phyloP scores from a whole-genome alignment of 768 basidiomycete genomes.

The Suillus variegatus region DNA sequence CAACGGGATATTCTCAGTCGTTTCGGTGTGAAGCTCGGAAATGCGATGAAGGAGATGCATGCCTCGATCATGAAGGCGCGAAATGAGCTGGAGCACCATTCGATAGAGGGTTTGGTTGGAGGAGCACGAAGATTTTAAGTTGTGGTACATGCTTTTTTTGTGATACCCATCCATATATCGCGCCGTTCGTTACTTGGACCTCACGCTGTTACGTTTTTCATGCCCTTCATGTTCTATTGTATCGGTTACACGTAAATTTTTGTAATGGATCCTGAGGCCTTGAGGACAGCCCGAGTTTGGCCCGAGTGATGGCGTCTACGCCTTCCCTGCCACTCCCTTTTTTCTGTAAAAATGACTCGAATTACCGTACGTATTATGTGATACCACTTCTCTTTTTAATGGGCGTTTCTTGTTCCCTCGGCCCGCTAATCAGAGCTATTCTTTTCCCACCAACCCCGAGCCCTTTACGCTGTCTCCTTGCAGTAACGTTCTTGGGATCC shows the following conservation, averaged over 20 bases:
- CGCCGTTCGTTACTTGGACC: constrained; percentile 1
- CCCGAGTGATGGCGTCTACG: background rate
- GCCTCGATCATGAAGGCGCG: constrained; percentile 89
- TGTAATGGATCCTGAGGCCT: constrained; percentile 1
- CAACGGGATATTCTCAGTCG: constrained; percentile 91
- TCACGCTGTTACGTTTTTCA: constrained; percentile 3
- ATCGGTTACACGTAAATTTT: background rate
- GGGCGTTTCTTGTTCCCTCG: no score
- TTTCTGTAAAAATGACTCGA: no score
- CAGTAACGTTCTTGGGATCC: background rate
- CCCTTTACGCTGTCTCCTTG: background rate
- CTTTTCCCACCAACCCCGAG: no score
- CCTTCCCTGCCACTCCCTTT: background rate
- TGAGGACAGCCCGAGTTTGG: background rate
- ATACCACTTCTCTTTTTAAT: no score
- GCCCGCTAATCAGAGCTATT: no score
- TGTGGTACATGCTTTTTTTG: background rate
- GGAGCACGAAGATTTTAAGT: constrained; percentile 26
- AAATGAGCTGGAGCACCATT: constrained; percentile 94
- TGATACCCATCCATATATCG: constrained; percentile 2
- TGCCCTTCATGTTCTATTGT: constrained; percentile 5
- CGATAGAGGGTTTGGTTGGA: constrained; percentile 86
- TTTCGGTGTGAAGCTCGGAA: constrained; percentile 91
- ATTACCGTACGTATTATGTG: no score
- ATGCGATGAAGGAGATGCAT: constrained; percentile 98